Evolutionary conservation across 129 eudicot species (phyloP).

Genomic region (Artemisia annua): DNA sequence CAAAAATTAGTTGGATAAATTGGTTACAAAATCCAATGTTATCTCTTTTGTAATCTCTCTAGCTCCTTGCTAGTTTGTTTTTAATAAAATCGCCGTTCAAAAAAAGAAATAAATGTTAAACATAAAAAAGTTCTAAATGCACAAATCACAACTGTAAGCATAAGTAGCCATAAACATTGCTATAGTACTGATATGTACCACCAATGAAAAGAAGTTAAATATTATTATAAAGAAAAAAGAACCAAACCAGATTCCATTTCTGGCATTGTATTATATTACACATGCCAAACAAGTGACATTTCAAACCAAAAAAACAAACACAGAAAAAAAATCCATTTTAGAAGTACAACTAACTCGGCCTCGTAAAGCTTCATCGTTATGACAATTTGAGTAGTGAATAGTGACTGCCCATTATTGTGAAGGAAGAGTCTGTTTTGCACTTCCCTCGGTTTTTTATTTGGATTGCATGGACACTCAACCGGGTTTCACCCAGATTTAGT

Average conservation of each 20-base stretch:
- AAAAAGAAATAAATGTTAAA: too few species aligned
- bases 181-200: too few species aligned
- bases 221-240: neutral
- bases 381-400: neutral
- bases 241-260: constrained; percentile 1
- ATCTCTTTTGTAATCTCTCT: too few species aligned
- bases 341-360: constrained; percentile 25
- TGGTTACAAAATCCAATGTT: too few species aligned
- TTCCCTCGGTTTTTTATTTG: constrained; percentile 25
- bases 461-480: constrained; percentile 25
- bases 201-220: constrained; percentile 12
- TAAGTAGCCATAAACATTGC: too few species aligned
- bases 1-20: too few species aligned
- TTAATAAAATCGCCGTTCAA: too few species aligned
- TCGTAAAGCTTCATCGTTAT: constrained; percentile 11
- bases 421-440: constrained; percentile 8
- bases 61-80: too few species aligned
- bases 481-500: constrained; percentile 34
- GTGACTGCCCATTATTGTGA: constrained; percentile 20
- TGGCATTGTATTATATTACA: too few species aligned
- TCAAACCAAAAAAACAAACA: constrained; percentile 4
- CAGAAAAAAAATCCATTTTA: constrained; percentile 1
- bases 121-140: too few species aligned
- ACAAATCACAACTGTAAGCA: too few species aligned
- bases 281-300: neutral